Evolutionary conservation across 73 alveolate species (phyloP), one percentile per base, ranked within the genome.

Genomic region (Paramecium biaurelia): DNA sequence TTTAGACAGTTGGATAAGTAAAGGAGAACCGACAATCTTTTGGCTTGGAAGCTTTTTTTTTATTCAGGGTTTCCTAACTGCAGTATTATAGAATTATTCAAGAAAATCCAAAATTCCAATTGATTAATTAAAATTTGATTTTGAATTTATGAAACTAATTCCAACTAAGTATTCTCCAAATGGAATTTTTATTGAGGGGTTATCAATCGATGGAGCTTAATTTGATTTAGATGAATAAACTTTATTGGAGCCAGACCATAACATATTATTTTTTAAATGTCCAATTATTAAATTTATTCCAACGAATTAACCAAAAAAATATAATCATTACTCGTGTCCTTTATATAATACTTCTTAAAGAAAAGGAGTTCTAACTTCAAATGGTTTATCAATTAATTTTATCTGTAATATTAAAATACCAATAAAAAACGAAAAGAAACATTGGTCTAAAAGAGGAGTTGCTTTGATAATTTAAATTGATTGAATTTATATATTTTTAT

Each of bases 301-400:
- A 32, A 38, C 59, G 0, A 74, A 32, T 35, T 30, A 35, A 18
- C n/a, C 34, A 10, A 74, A 43, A 74, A 43, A 74, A 32, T 74
- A 74, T 38, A 74, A 74, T 38, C 34, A 74, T 74, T 74, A 74
- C 7, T 35, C 41, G 1, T 94, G 99, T 86, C 99, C 99, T 1
- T 97, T 98, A 43, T 98, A 97, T 93, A 98, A 97, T 89, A 97
- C 99, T 21, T 86, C 97, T 37, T 86, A 95, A 26, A 96, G 99
- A 95, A 97, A 95, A 86, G 99, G 98, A 1, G 86, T 30, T 34
- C 68, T 35, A 34, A 35, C 63, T 6, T 21, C 59, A 1, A 30
- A 32, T 32, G 58, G 58, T 14, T 74, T 67, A 30, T 32, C 53
- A 14, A 67, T 43, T 18, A 74, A 74, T 14, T 74, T 35, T 45